Base-by-base conservation (phyloP, 768 basidiomycete species). In the Lactarius hatsudake region DNA sequence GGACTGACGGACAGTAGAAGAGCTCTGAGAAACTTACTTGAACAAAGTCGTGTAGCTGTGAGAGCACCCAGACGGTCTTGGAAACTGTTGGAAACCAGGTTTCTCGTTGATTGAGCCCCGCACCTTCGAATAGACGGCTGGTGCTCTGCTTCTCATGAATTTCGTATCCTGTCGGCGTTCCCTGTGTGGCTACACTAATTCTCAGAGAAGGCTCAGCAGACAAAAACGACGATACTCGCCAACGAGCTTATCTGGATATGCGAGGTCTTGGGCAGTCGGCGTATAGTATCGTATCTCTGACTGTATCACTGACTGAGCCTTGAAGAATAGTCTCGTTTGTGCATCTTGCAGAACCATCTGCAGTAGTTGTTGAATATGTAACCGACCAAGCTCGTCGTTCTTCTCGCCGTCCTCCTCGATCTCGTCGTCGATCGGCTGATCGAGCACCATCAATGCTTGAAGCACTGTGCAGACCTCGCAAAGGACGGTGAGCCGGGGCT, bases 381-480 rank as follows among this genome's bases (percentile, higher is more conserved):
- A 79, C 59, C 82, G 80, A 23, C 82, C 81, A 5, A 89, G 79
- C 3, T 84, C 83, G 38, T 75, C 76, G 23, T 76, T 74, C 38
- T 74, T 74, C 26, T 74, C 75, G 5, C 75, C 79, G 34, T 81
- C 78, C 17, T 76, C 73, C 12, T 72, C 71, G 13, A 63, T 75
- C 1, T 75, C 74, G n/a, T 76, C 77, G 13, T 77, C 79, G 43
- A 79, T 65, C 12, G 78, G 80, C 20, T 91, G 81, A 73, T 96
- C 95, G 34, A 95, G 86, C 4, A 98, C 91, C 94, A 98, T 98
- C 51, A 98, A 82, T 0, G 96, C 96, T 74, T 96, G 93, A 3
- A 99, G 82, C 23, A 99, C 93, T 0, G 94, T 98, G 81, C 96
- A 99, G 30, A 98, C 93, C 75, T 96, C 92, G 74, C 95, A 96